phyloP scores from a whole-genome alignment of 805 yeast species.

The Nakazawaea ernobii region DNA sequence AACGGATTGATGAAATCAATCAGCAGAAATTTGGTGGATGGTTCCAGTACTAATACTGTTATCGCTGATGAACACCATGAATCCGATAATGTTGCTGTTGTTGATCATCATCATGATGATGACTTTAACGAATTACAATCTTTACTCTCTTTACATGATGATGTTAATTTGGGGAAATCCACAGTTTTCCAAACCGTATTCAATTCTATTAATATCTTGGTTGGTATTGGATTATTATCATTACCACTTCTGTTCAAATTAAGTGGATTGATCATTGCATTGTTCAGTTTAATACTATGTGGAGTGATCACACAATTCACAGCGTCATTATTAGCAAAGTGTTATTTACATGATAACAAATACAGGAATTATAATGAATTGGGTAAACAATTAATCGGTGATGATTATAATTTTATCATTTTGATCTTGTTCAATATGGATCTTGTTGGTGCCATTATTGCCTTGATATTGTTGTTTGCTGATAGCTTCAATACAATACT shows the following conservation, averaged over 20 bases:
- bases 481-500: conserved; percentile 53
- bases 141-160: neutral
- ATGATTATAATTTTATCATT: conserved; percentile 33
- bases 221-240: conserved; percentile 73
- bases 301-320: conserved; percentile 48
- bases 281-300: conserved; percentile 33
- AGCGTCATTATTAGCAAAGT: conserved; percentile 47
- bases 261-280: conserved; percentile 62
- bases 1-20: conserved; percentile 22
- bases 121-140: neutral
- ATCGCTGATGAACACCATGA: too few species aligned
- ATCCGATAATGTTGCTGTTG: neutral
- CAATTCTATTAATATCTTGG: conserved; percentile 70
- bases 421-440: conserved; percentile 49
- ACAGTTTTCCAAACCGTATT: conserved; percentile 74
- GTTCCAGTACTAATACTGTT: too few species aligned
- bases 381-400: conserved; percentile 46
- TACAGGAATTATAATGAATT: conserved; percentile 55
- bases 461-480: conserved; percentile 53
- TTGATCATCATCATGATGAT: neutral
- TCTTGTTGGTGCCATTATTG: conserved; percentile 53
- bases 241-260: conserved; percentile 63
- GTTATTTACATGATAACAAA: conserved; percentile 32
- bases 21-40: neutral
- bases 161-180: conserved; percentile 25